A percentile compares a stretch with the other conserved stretches of the same genome.
phyloP scores from a whole-genome alignment of 148 eudicot species.

The Camellia sinensis region DNA sequence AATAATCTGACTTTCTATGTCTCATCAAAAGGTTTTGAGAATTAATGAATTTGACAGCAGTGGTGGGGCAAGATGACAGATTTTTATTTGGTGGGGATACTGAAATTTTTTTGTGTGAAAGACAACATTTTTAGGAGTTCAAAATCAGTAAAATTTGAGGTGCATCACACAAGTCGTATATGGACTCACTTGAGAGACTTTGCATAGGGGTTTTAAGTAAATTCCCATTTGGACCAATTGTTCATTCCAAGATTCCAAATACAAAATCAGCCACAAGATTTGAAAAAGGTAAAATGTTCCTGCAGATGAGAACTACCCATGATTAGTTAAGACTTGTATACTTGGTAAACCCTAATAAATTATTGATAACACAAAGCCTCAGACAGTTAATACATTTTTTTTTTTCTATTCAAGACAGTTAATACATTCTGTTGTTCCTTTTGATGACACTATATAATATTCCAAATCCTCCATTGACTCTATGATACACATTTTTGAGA shows the following conservation, averaged over 20 bases:
- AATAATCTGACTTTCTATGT: slow-evolving; percentile 32
- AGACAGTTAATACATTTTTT: no score
- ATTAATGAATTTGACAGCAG: slow-evolving; percentile 40
- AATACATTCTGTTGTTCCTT: neutral
- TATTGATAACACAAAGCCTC: slow-evolving; percentile 8
- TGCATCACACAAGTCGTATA: neutral
- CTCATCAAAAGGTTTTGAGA: slow-evolving; percentile 28
- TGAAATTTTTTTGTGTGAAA: no score
- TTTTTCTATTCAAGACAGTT: no score
- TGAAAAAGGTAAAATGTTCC: slow-evolving; percentile 35
- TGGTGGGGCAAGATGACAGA: slow-evolving; percentile 32
- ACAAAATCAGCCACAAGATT: slow-evolving; percentile 39
- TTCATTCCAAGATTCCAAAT: slow-evolving; percentile 35
- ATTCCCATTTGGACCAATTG: slow-evolving; percentile 9
- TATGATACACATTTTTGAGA: slow-evolving; percentile 1
- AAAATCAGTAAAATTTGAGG: neutral
- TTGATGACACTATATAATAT: slow-evolving; percentile 11
- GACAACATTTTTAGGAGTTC: no score
- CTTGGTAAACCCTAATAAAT: slow-evolving; percentile 16
- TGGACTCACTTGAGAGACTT: neutral
- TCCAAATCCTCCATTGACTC: slow-evolving; percentile 16
- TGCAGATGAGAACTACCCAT: slow-evolving; percentile 38
- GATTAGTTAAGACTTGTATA: slow-evolving; percentile 32
- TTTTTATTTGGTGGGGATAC: slow-evolving; percentile 18
- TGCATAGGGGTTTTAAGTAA: slow-evolving; percentile 2